Evolutionary conservation across 495 filamentous ascomycete genomes (phyloP).

Genomic region (Choiromyces venosus): DNA sequence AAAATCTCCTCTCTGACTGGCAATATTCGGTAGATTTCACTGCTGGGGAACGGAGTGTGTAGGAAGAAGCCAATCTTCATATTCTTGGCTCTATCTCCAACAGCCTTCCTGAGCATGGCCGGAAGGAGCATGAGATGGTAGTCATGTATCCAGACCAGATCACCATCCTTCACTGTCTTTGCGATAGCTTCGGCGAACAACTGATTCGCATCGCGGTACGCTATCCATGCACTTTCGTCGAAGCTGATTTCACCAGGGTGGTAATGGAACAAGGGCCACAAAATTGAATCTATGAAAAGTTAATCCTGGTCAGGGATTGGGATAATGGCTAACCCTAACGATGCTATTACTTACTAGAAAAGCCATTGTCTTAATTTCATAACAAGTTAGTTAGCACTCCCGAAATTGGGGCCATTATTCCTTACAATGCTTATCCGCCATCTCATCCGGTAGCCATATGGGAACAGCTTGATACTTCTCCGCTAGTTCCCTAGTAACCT

Average conservation of each 20-base stretch:
- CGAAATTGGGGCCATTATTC: background rate
- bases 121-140: slow-evolving; percentile 94
- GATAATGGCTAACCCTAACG: slow-evolving; percentile 12
- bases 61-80: slow-evolving; percentile 92
- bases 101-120: slow-evolving; percentile 72
- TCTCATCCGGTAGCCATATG: slow-evolving; percentile 71
- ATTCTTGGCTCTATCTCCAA: slow-evolving; percentile 62
- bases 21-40: slow-evolving; percentile 84
- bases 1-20: slow-evolving; percentile 81
- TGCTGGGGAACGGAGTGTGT: slow-evolving; percentile 89
- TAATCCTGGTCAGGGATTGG: slow-evolving; percentile 4
- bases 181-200: slow-evolving; percentile 75
- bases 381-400: background rate
- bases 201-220: slow-evolving; percentile 79
- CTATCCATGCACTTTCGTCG: slow-evolving; percentile 77
- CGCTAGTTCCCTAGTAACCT: slow-evolving; percentile 62
- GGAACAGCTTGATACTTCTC: slow-evolving; percentile 69
- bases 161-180: slow-evolving; percentile 66
- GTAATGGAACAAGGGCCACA: slow-evolving; percentile 96
- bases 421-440: slow-evolving; percentile 65
- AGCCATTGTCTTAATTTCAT: slow-evolving; percentile 59
- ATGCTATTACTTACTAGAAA: slow-evolving; percentile 59
- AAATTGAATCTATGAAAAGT: slow-evolving; percentile 66
- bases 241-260: slow-evolving; percentile 90
- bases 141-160: slow-evolving; percentile 92